Evolutionary conservation across 2,329 filamentous ascomycete species (phyloP).

Genomic region (Neofusicoccum kwambonambiense): DNA sequence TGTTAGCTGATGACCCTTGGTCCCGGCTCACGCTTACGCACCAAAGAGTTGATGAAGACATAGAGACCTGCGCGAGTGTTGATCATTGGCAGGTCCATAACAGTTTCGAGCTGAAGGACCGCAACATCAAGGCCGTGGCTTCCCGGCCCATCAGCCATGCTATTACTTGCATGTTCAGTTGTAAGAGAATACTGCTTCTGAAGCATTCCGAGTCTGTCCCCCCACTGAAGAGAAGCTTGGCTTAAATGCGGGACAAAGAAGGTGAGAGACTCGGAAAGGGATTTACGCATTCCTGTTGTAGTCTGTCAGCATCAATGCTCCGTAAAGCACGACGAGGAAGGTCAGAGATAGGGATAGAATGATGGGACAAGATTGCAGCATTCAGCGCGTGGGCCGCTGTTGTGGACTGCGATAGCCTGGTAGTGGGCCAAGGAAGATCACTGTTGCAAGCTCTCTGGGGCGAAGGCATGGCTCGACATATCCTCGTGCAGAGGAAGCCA

Average conservation of each 20-base stretch:
- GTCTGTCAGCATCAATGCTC: not conserved
- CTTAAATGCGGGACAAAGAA: conserved; percentile 46
- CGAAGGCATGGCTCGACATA: too few relatives aligned
- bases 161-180: conserved; percentile 43
- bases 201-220: conserved; percentile 38
- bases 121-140: conserved; percentile 41
- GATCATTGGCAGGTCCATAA: conserved; percentile 66
- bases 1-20: conserved; percentile 31
- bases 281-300: conserved; percentile 31
- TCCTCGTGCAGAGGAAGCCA: too few relatives aligned
- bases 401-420: too few relatives aligned
- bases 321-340: too few relatives aligned
- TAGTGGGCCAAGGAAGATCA: too few relatives aligned
- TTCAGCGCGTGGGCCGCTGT: too few relatives aligned
- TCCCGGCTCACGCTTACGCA: conserved; percentile 42
- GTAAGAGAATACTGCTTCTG: conserved; percentile 42
- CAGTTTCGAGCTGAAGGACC: conserved; percentile 53
- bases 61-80: conserved; percentile 82
- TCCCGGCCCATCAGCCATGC: conserved; percentile 43
- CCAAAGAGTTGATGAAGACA: conserved; percentile 78
- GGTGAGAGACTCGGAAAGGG: conserved; percentile 32
- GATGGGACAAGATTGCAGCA: too few relatives aligned
- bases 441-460: too few relatives aligned
- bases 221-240: conserved; percentile 54
- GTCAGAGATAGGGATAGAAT: too few relatives aligned